Evolutionary conservation across 2,329 filamentous ascomycete genomes (phyloP).

Genomic region (Sclerotinia subarctica): DNA sequence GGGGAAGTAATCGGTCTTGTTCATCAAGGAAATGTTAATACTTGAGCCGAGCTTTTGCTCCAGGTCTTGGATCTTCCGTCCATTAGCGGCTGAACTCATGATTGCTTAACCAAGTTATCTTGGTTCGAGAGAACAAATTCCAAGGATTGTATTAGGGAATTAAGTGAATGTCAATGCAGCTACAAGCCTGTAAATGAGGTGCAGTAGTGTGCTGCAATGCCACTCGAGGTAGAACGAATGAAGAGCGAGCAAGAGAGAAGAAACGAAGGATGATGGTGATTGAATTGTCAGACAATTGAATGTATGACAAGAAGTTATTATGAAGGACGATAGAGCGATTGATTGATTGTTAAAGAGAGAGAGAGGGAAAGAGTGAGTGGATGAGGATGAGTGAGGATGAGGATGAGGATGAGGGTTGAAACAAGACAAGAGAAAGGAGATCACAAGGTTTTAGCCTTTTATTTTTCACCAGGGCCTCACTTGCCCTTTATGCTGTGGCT

Average conservation of each 20-base stretch:
- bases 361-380: background rate
- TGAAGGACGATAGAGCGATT: background rate
- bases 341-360: background rate
- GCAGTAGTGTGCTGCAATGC: constrained; percentile 2
- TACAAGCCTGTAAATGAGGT: background rate
- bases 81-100: constrained; percentile 27
- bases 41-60: constrained; percentile 21
- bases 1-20: background rate
- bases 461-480: background rate
- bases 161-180: constrained; percentile 9
- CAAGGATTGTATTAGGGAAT: constrained; percentile 8
- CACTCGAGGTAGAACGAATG: constrained; percentile 9
- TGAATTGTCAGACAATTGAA: constrained; percentile 21
- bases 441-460: background rate
- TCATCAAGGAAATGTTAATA: constrained; percentile 1
- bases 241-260: background rate
- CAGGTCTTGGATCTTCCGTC: constrained; percentile 23
- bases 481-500: constrained; percentile 12
- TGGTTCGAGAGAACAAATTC: background rate
- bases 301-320: constrained; percentile 18
- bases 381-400: background rate
- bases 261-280: constrained; percentile 14
- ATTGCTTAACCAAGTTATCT: constrained; percentile 13
- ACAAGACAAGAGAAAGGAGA: background rate
- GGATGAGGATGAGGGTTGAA: background rate